These are phyloP conservation scores for Gloeophyllum trabeum DNA, from an alignment of 768 basidiomycete genomes.

Conservation along the genomic window DNA sequence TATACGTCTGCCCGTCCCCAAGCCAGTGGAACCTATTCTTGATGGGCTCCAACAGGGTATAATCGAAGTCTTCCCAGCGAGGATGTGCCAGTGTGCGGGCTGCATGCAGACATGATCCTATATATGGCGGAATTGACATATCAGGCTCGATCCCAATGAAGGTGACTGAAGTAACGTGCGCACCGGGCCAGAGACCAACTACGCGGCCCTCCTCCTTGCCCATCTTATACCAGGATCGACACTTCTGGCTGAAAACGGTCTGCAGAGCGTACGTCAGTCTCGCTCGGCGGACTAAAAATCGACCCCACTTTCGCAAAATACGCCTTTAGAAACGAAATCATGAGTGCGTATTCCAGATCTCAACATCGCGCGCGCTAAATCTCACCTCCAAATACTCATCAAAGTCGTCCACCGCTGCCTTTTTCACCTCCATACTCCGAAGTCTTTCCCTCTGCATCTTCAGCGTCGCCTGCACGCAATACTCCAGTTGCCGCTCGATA, in stretches of 20 bases:
- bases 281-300: background rate
- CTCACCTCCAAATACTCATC: constrained; percentile 51
- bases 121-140: too few species aligned
- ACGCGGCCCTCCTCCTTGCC: constrained; percentile 49
- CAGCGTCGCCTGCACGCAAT: constrained; percentile 37
- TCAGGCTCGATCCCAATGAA: too few species aligned
- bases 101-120: constrained; percentile 44
- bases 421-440: constrained; percentile 49
- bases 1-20: constrained; percentile 47
- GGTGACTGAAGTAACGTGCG: too few species aligned
- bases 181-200: constrained; percentile 50
- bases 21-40: constrained; percentile 47
- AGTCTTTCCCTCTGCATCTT: constrained; percentile 56
- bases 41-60: constrained; percentile 30
- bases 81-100: constrained; percentile 36
- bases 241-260: constrained; percentile 49
- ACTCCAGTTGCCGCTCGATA: constrained; percentile 46
- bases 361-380: too few species aligned
- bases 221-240: constrained; percentile 54
- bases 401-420: constrained; percentile 49
- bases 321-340: too few species aligned
- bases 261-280: too few species aligned
- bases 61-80: constrained; percentile 56
- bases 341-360: too few species aligned
- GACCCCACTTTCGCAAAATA: constrained; percentile 32